Evolutionary conservation across 306 rosid genomes (phyloP).

Genomic region (Cucumis sativus): DNA sequence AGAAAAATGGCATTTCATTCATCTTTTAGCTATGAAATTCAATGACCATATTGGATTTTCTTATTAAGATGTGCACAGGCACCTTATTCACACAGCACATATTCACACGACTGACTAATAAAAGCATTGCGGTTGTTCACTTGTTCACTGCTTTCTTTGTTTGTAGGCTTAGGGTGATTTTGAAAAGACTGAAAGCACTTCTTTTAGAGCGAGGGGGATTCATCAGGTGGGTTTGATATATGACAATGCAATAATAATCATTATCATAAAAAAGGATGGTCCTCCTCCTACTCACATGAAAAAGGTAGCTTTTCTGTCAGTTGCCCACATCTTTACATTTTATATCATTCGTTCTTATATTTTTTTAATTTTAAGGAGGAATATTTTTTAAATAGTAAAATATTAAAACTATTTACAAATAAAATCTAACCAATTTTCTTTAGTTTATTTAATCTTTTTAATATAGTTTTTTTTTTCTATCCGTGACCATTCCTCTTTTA

Average conservation of each 20-base stretch:
- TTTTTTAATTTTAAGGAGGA: background rate
- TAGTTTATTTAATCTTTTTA: too few species aligned
- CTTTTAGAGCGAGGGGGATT: background rate
- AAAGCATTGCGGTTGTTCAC: background rate
- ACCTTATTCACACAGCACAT: background rate
- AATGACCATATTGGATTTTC: background rate
- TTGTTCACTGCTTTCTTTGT: background rate
- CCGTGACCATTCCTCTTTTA: background rate
- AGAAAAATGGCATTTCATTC: background rate
- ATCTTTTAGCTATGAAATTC: background rate
- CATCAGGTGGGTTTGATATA: slow-evolving; percentile 1
- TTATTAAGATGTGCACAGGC: background rate
- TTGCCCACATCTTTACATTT: background rate
- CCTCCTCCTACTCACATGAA: background rate
- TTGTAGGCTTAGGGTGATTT: background rate
- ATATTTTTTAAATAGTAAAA: too few species aligned
- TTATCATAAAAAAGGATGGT: background rate
- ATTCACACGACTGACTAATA: background rate
- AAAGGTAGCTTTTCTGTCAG: slow-evolving; percentile 7
- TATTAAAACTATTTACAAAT: too few species aligned
- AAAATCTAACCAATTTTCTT: too few species aligned
- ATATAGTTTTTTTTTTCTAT: too few species aligned
- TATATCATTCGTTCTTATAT: background rate
- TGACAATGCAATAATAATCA: background rate
- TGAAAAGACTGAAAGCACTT: slow-evolving; percentile 9